phyloP scores from a whole-genome alignment of 164 flowering plant species.

The Amborella trichopoda region DNA sequence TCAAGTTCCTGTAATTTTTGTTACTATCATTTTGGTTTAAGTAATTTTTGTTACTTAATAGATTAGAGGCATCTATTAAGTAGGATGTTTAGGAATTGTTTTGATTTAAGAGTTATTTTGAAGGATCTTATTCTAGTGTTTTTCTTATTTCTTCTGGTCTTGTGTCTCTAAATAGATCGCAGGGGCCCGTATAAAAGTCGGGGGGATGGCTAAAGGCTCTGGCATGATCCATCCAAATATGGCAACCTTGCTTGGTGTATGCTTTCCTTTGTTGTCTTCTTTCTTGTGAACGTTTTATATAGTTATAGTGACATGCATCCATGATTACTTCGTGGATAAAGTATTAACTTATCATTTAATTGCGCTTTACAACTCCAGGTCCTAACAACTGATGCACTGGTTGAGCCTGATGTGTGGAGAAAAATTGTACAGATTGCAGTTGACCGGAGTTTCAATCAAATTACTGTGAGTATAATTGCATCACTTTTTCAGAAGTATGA shows the following conservation, averaged over 20 bases:
- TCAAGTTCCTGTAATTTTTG: no score
- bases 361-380: conserved; percentile 35
- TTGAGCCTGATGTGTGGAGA: conserved; percentile 76
- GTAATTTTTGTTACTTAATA: no score
- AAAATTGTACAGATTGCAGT: conserved; percentile 81
- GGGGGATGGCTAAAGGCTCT: conserved; percentile 99
- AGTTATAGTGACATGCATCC: not conserved
- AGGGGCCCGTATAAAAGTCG: conserved; percentile 57
- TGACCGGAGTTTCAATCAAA: conserved; percentile 94
- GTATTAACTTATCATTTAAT: no score
- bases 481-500: no score
- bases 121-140: no score
- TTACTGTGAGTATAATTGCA: conserved; percentile 60
- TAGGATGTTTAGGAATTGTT: no score
- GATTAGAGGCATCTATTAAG: no score
- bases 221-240: conserved; percentile 99
- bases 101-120: no score
- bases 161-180: conserved; percentile 54
- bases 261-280: conserved; percentile 9
- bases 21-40: no score
- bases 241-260: conserved; percentile 99
- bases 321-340: not conserved
- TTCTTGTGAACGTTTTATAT: not conserved
- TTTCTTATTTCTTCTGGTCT: not conserved
- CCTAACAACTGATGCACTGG: conserved; percentile 84